phyloP scores from a whole-genome alignment of 768 basidiomycete genomes.

The Boletellus ananas region DNA sequence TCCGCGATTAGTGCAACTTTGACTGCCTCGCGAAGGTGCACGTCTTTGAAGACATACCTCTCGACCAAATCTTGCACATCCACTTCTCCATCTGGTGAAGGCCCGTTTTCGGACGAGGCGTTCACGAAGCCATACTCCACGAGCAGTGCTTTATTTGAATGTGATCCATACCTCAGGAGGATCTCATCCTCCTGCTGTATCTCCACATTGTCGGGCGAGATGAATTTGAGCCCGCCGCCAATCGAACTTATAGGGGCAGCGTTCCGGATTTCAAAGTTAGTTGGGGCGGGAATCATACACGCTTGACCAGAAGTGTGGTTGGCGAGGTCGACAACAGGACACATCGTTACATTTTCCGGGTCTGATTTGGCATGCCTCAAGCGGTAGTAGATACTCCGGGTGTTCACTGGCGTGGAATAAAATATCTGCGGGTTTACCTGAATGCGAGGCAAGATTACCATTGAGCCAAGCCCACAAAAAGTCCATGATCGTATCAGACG shows the following conservation, averaged over 20 bases:
- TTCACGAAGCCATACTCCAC: slow-evolving; percentile 89
- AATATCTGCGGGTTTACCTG: background rate
- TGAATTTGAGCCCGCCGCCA: slow-evolving; percentile 48
- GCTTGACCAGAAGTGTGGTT: slow-evolving; percentile 58
- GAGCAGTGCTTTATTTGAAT: slow-evolving; percentile 74
- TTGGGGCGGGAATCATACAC: slow-evolving; percentile 41
- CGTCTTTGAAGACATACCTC: slow-evolving; percentile 44
- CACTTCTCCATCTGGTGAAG: slow-evolving; percentile 47
- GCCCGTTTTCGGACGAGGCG: slow-evolving; percentile 25
- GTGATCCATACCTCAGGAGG: slow-evolving; percentile 73
- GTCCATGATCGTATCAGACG: slow-evolving; percentile 28
- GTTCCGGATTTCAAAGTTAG: slow-evolving; percentile 36
- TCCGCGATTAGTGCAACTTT: slow-evolving; percentile 51
- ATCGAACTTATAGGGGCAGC: slow-evolving; percentile 32
- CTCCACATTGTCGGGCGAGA: slow-evolving; percentile 42
- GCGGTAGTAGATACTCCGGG: slow-evolving; percentile 79
- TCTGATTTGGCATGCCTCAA: slow-evolving; percentile 46
- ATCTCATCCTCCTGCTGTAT: slow-evolving; percentile 61
- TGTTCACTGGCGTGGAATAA: slow-evolving; percentile 64
- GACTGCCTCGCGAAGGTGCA: slow-evolving; percentile 42
- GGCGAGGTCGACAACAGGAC: slow-evolving; percentile 88
- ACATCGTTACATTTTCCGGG: slow-evolving; percentile 79
- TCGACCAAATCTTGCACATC: slow-evolving; percentile 57
- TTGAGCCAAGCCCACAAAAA: slow-evolving; percentile 93
- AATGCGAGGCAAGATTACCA: slow-evolving; percentile 42